Evolutionary conservation across 495 filamentous ascomycete genomes (phyloP), one percentile per base, ranked within the genome.

Genomic region (Penicillium simplicissimum): DNA sequence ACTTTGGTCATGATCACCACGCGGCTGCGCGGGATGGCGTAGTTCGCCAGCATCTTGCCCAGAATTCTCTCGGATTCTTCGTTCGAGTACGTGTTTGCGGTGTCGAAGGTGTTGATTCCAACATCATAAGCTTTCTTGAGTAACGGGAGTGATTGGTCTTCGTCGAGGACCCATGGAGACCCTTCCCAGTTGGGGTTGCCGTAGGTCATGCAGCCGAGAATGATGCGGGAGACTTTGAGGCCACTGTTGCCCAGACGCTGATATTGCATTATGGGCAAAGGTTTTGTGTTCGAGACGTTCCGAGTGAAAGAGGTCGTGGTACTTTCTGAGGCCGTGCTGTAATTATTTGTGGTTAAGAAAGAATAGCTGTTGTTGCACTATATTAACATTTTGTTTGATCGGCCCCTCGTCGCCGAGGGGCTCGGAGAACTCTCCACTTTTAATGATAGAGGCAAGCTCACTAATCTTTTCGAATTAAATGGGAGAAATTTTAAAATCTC

Each of bases 1-100:
- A 86, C 86, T 76, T 93, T 93, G 28, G 83, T 87, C 68, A 92
- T 79, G 67, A 93, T 85, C 34, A 91, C 82, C 33, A 94, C 76
- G 63, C 83, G 86, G 43, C 83, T 75, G 14, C 90, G 85, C 2
- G 89, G 90, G 62, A 94, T 92, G n/a, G 80, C 74, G 74, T 87
- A 91, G 64, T 85, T 73, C 66, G 82, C 82, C 34, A 93, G 71
- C 2, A 88, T 88, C 71, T 90, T 91, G 61, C 83, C 89, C 55
- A 93, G 79, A 62, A 92, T 86, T 37, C 76, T 61, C 71, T 93
- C 90, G 13, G 85, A 88, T 0, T 60, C 65, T 33, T 90, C 90
- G 66, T 91, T 84, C 0, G 86, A 90, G 73, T 92, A 92, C 35
- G 78, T 73, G 64, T 82, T 78, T 11, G 80, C 81, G 59, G 77